phyloP scores from a whole-genome alignment of 345 rosid species.

The Streptanthus diversifolius region DNA sequence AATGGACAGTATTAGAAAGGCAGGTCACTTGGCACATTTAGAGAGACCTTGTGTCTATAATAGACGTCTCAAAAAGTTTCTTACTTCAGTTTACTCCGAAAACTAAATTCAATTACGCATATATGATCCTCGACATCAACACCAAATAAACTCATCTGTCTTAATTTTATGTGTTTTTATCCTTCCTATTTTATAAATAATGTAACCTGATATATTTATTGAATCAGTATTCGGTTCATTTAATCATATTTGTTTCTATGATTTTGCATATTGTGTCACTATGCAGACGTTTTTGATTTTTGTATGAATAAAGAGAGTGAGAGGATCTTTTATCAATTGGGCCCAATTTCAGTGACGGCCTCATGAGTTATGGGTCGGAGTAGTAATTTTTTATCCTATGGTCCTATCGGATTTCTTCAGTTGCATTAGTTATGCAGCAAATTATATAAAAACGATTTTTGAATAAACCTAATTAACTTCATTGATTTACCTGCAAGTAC shows the following conservation, averaged over 20 bases:
- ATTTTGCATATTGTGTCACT: background rate
- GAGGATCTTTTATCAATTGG: background rate
- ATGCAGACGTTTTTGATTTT: background rate
- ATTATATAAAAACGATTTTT: background rate
- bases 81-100: constrained; percentile 42
- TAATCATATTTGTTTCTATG: no score
- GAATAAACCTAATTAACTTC: background rate
- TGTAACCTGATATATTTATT: no score
- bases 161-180: no score
- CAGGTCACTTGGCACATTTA: constrained; percentile 78
- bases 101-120: background rate
- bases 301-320: background rate
- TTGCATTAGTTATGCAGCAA: background rate
- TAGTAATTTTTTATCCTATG: background rate
- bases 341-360: background rate
- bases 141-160: no score
- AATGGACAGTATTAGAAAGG: constrained; percentile 57
- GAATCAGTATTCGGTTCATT: no score
- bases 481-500: background rate
- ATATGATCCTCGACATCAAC: background rate
- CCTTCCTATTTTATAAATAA: no score
- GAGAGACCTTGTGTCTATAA: constrained; percentile 85
- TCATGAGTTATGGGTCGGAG: background rate
- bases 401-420: background rate
- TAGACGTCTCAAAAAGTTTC: constrained; percentile 60